A percentile compares a stretch with the other conserved stretches of the same genome.
These are phyloP conservation scores for Zygoascus bituminiphila DNA, from an alignment of 805 yeast genomes.

Conservation along the genomic window DNA sequence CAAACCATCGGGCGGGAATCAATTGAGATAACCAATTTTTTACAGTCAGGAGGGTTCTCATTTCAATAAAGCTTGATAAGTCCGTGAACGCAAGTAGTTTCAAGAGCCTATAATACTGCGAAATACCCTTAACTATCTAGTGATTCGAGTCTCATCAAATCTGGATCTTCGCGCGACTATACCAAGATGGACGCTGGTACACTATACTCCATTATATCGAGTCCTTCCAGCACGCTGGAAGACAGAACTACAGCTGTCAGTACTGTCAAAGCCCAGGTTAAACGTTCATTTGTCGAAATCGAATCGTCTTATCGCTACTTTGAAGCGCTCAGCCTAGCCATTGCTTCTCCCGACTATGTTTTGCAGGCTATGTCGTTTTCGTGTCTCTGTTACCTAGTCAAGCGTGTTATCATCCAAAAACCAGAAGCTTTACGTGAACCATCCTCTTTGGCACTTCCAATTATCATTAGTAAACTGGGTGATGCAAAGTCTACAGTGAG, in stretches of 20 bases:
- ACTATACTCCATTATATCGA: not conserved
- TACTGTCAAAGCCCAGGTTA: conserved; percentile 19
- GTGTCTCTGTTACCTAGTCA: conserved; percentile 37
- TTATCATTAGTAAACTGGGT: conserved; percentile 28
- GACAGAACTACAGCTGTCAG: conserved; percentile 14
- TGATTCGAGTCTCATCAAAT: too few species aligned
- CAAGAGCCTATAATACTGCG: too few species aligned
- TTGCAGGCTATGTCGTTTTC: conserved; percentile 32
- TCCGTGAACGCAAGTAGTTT: too few species aligned
- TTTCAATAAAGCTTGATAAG: too few species aligned
- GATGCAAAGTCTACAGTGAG: conserved; percentile 22
- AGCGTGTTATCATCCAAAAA: conserved; percentile 36
- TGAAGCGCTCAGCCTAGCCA: conserved; percentile 20
- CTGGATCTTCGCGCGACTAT: too few species aligned
- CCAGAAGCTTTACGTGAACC: conserved; percentile 27
- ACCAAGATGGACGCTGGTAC: conserved; percentile 1
- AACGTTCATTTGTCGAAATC: conserved; percentile 15
- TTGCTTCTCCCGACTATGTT: conserved; percentile 11
- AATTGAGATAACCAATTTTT: too few species aligned
- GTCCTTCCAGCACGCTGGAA: conserved; percentile 4
- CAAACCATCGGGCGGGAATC: too few species aligned
- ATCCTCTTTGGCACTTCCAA: conserved; percentile 27
- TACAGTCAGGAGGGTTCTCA: too few species aligned
- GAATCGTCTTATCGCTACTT: conserved; percentile 18
- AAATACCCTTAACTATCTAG: too few species aligned